Conservation (phyloP, 176 grass and related monocot genomes). For the Saccharum spontaneum region DNA sequence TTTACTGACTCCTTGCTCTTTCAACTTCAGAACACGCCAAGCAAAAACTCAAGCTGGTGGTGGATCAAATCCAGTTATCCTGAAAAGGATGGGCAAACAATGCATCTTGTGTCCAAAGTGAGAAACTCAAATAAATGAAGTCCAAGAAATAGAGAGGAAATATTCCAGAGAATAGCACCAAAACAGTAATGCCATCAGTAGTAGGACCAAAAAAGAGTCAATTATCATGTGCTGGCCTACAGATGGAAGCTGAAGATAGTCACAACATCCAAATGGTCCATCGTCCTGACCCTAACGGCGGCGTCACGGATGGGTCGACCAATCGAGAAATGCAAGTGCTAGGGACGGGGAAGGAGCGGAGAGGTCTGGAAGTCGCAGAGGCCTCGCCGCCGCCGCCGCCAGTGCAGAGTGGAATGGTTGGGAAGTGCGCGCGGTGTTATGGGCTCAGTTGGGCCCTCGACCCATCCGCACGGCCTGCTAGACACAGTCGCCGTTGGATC, state of each 20-base stretch:
- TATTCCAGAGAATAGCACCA: too few relatives aligned
- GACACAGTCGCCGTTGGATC: neutral
- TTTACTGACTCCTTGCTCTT: constrained; percentile 62
- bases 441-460: neutral
- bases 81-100: neutral
- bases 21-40: constrained; percentile 81
- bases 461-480: neutral
- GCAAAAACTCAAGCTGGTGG: constrained; percentile 85
- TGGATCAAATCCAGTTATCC: constrained; percentile 63
- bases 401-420: too few relatives aligned
- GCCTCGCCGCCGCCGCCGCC: neutral
- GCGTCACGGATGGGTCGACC: neutral
- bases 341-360: neutral
- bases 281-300: neutral
- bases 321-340: neutral
- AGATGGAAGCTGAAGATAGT: too few relatives aligned
- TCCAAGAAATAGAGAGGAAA: too few relatives aligned
- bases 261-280: too few relatives aligned
- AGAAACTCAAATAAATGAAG: too few relatives aligned
- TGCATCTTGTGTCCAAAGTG: neutral
- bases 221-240: too few relatives aligned
- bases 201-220: too few relatives aligned
- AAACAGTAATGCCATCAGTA: too few relatives aligned
- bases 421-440: neutral
- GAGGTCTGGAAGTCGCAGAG: too few relatives aligned